Percentiles rank a stretch among this genome's conserved stretches.
phyloP scores from a whole-genome alignment of 2,329 filamentous ascomycete species.

The Fusarium sp. region DNA sequence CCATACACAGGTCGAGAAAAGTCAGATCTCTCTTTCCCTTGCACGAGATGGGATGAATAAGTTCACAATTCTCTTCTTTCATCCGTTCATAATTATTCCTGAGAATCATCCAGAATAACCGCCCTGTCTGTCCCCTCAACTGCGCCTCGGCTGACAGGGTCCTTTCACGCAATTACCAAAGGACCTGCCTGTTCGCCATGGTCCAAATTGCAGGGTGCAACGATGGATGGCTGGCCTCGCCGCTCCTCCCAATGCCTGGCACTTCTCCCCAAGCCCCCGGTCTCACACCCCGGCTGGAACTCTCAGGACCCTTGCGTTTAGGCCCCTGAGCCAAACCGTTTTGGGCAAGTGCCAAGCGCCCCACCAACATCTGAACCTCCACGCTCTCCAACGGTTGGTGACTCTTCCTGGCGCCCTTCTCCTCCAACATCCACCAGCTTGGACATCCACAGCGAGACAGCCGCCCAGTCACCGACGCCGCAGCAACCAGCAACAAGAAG shows the following conservation, averaged over 20 bases:
- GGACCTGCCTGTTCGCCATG: background rate
- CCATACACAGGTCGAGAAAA: background rate
- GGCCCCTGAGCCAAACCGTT: slow-evolving; percentile 37
- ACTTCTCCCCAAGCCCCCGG: slow-evolving; percentile 22
- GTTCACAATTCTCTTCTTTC: background rate
- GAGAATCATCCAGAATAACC: background rate
- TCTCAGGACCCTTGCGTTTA: background rate
- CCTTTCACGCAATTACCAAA: background rate
- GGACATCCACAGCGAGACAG: slow-evolving; percentile 22
- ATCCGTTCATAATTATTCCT: background rate
- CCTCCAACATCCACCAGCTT: slow-evolving; percentile 23
- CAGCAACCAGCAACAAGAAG: slow-evolving; percentile 25
- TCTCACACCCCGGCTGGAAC: slow-evolving; percentile 1
- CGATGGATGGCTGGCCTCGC: background rate
- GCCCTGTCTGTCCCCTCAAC: background rate
- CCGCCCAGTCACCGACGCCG: slow-evolving; percentile 18
- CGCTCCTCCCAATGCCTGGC: background rate
- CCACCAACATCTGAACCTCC: slow-evolving; percentile 31
- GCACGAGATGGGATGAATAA: background rate
- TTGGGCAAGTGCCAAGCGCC: slow-evolving; percentile 26
- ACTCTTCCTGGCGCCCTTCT: slow-evolving; percentile 1
- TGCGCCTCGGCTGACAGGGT: background rate
- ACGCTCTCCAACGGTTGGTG: slow-evolving; percentile 29
- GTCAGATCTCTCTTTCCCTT: background rate
- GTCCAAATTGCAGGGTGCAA: slow-evolving; percentile 34